Conservation (phyloP, 2,329 filamentous ascomycete genomes). For the Septoria petroselini region DNA sequence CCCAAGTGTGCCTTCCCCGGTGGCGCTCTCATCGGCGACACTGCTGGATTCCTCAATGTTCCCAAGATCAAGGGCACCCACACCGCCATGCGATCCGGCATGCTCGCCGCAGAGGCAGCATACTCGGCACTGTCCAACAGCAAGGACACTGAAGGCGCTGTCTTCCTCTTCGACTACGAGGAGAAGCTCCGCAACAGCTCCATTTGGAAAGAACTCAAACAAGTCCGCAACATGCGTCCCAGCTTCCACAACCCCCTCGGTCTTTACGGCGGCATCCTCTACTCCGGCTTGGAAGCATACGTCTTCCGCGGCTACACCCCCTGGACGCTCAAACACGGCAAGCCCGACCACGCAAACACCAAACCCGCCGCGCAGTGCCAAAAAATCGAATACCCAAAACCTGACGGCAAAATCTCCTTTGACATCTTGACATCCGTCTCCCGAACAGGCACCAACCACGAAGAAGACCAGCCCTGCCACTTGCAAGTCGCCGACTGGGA, state of each 20-base stretch:
- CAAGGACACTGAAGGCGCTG: conserved; percentile 58
- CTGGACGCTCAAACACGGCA: conserved; percentile 87
- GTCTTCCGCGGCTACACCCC: conserved; percentile 79
- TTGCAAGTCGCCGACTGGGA: conserved; percentile 95
- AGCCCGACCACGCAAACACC: conserved; percentile 73
- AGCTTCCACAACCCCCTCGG: conserved; percentile 88
- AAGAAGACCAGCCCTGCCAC: conserved; percentile 97
- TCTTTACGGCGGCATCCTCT: conserved; percentile 82
- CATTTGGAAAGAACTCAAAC: conserved; percentile 91
- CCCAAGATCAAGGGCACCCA: conserved; percentile 99
- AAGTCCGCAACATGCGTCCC: conserved; percentile 96
- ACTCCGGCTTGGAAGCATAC: conserved; percentile 90
- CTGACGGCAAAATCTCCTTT: conserved; percentile 90
- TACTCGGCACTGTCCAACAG: conserved; percentile 66
- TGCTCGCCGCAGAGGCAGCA: conserved; percentile 89
- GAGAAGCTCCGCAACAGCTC: conserved; percentile 77
- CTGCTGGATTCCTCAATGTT: conserved; percentile 93
- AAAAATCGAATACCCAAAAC: conserved; percentile 96
- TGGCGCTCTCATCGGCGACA: conserved; percentile 91
- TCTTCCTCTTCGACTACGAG: conserved; percentile 95
- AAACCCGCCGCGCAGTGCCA: conserved; percentile 72
- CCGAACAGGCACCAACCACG: conserved; percentile 94
- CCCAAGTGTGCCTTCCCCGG: conserved; percentile 96
- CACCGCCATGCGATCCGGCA: conserved; percentile 95
- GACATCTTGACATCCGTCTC: conserved; percentile 95